Evolutionary conservation across 192 early-diverging fungal species (phyloP).

Genomic region (Gigaspora rosea): DNA sequence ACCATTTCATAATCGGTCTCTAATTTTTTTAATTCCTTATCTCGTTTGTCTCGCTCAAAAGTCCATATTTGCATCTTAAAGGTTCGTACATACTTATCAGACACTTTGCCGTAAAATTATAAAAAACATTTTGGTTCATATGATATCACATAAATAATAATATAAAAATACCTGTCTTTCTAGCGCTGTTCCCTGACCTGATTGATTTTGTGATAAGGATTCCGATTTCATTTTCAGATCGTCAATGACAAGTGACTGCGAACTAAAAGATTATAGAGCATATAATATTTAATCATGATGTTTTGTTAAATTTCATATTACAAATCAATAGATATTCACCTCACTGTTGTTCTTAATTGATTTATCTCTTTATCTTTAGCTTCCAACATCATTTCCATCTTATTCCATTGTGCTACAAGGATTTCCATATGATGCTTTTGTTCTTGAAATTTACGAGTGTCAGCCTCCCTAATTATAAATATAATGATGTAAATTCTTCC

Average conservation of each 20-base stretch:
- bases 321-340: background rate
- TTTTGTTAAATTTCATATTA: background rate
- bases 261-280: conserved; percentile 12
- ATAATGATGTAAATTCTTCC: background rate
- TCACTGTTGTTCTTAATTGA: background rate
- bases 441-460: conserved; percentile 44
- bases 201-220: background rate
- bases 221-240: conserved; percentile 41
- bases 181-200: background rate
- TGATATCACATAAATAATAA: background rate
- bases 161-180: background rate
- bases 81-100: background rate
- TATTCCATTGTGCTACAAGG: conserved; percentile 42
- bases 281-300: background rate
- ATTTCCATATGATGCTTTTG: conserved; percentile 47
- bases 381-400: conserved; percentile 36
- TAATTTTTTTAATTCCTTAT: conserved; percentile 7
- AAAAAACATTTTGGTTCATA: background rate
- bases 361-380: conserved; percentile 37
- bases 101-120: background rate
- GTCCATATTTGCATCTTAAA: conserved; percentile 7
- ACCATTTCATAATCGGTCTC: conserved; percentile 13
- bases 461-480: conserved; percentile 37
- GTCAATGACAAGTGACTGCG: conserved; percentile 41
- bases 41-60: conserved; percentile 17